Evolutionary conservation across 2,329 filamentous ascomycete species (phyloP), one percentile per base, ranked within the genome.

Genomic region (Fonsecaea pedrosoi): DNA sequence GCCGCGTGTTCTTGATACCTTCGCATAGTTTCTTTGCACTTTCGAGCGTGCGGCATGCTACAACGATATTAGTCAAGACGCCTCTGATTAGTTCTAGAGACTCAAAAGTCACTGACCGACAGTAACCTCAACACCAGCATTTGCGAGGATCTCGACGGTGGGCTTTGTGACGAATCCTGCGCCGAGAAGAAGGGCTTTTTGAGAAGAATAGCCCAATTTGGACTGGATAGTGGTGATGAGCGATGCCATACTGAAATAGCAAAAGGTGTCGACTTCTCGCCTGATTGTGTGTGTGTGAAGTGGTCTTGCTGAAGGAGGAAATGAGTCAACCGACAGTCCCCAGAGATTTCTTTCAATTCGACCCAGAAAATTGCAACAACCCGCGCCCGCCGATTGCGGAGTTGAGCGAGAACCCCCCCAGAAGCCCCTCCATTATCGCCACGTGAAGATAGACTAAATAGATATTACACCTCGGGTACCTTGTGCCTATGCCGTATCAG

Each of bases 31-130:
- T 87, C 85, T 96, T 83, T 65, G 94, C 92, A 62, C 83, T 87
- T 74, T 89, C 87, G 64, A 96, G 85, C 54, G 91, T 94, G 78
- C 93, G 85, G 86, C 92, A 96, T 74, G 93, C 92, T 92, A 72
- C 38, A 45, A 18, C 40, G 25, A 38, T 50, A 62, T 70, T 59
- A 69, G 62, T 50, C 38, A 38, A 60, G 30, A 42, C 25, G 3
- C 25, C 25, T 25, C 25, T 18, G 21, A 6, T 38, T 34, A 9
- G 13, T 42, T 9, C 45, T 25, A 10, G 45, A 25, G 4, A 25
- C 25, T 13, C 18, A 15, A 18, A 21, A 50, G 42, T 64, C 55
- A 77, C 84, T 71, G 82, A 89, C 87, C 87, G 71, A 90, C 87
- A n/a, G 87, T 89, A 60, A 90, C 87, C 62, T 82, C 75, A 68